Evolutionary conservation across 495 filamentous ascomycete species (phyloP), one percentile per base, ranked within the genome.

Genomic region (Aspergillus haitiensis): DNA sequence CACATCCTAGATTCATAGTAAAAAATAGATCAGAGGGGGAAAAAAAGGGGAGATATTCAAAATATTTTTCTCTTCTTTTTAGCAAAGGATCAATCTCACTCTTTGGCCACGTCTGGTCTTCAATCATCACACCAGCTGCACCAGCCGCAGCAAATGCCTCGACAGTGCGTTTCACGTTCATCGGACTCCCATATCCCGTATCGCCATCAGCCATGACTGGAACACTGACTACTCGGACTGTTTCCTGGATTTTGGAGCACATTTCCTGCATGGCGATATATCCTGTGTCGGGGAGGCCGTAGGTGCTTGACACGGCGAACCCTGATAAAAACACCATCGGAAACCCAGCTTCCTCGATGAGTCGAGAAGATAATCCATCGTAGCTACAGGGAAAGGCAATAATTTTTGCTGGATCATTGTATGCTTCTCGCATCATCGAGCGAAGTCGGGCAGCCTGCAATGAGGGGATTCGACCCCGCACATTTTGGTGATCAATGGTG

Each of bases 231-330:
- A 73, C 70, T 1, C 73, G 64, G 10, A 67, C 67, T 0, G 64
- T 63, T 49, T 78, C 71, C 51, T 75, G 73, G 52, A 77, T 74
- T 59, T 70, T 74, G n/a, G 70, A 62, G 52, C 70, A 75, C 71
- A 80, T 73, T 52, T 80, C 75, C 33, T 65, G 64, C 66, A 77
- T 74, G 7, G 73, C 75, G 32, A 78, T 76, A 44, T 78, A 78
- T 31, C 75, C 76, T 4, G 76, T 74, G 53, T 78, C 76, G 15
- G 75, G 75, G 0, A 78, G 68, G 16, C 75, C 72, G 18, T 67
- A 66, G 13, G 72, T 60, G 31, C 63, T 70, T 6, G 74, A 53
- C 1, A 76, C 70, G 0, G 70, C 66, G 59, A 72, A 77, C 0
- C 74, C 72, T 5, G 70, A 67, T 0, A 76, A 59, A 56, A 77